Evolutionary conservation across 805 yeast genomes (phyloP), one percentile per base, ranked within the genome.

Genomic region (Candida xiaguanensis): DNA sequence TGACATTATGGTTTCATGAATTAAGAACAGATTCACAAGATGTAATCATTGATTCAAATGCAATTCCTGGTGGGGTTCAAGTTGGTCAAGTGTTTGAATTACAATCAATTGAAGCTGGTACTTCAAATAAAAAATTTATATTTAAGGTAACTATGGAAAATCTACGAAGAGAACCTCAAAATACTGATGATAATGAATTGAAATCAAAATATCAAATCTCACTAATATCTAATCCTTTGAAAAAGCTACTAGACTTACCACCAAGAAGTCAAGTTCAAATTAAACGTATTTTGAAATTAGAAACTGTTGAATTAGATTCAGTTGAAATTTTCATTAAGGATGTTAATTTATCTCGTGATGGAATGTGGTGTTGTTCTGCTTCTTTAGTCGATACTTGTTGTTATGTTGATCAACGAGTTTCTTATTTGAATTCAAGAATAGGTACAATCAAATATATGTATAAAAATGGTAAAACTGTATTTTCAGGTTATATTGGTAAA

Each of bases 311-410:
- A 45, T 84, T 90, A 1, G 96, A 93, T 50, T 73, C 87, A 2
- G 76, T 90, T 3, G 98, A 93, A 52, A 62, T 93, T 4, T 80
- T 80, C 54, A 75, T 88, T 38, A 86, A 81, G 50, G 97, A 93
- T 51, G 70, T 87, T 15, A 78, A 84, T 47, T 63, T 93, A 12
- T 78, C 95, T 3, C 67, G 99, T 48, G 96, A 95, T 44, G 93
- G 88, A 50, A 91, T 90, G 89, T 93, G 98, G 96, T 70, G 75
- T 18, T 63, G 91, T 11, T 78, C 95, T 0, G 70, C 85, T 1
- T 53, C 70, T 14, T 47, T 91, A 39, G 71, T 73, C 0, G 78
- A 78, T 8, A 63, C 75, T 5, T 86, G 96, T 57, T 73, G 86
- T 2, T 79, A 84, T 52, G 67, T 70, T 8, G 75, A 79, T 5